Evolutionary conservation across 805 yeast genomes (phyloP).

Genomic region (Sugiyamaella lignohabitans): DNA sequence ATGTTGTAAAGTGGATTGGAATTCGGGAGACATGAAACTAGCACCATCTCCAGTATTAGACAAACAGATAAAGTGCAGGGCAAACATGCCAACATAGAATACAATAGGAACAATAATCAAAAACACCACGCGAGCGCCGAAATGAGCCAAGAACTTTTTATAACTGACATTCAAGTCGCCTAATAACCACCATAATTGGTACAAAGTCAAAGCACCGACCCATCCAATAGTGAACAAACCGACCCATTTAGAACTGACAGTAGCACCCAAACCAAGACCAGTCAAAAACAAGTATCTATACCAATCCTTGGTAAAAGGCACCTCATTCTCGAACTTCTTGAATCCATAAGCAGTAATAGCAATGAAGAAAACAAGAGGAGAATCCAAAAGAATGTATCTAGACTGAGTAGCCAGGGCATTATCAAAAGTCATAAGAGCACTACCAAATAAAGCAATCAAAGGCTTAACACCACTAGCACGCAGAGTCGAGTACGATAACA

Average conservation of each 20-base stretch:
- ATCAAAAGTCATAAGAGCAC: slow-evolving; percentile 52
- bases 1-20: slow-evolving; percentile 49
- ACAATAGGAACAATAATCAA: slow-evolving; percentile 50
- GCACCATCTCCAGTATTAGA: slow-evolving; percentile 52
- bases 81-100: slow-evolving; percentile 52
- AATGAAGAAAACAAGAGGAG: slow-evolving; percentile 38
- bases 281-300: slow-evolving; percentile 41
- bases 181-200: slow-evolving; percentile 57
- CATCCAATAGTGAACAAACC: slow-evolving; percentile 65
- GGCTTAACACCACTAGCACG: slow-evolving; percentile 51
- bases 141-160: slow-evolving; percentile 36
- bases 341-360: slow-evolving; percentile 46
- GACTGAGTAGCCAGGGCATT: slow-evolving; percentile 59
- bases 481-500: slow-evolving; percentile 49
- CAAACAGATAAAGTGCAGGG: slow-evolving; percentile 46
- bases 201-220: slow-evolving; percentile 45
- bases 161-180: slow-evolving; percentile 47
- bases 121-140: slow-evolving; percentile 35
- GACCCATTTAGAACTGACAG: slow-evolving; percentile 60
- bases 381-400: slow-evolving; percentile 44
- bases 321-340: slow-evolving; percentile 43
- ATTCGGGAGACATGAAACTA: slow-evolving; percentile 57
- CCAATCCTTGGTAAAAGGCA: slow-evolving; percentile 49
- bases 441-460: slow-evolving; percentile 43
- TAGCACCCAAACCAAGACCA: slow-evolving; percentile 46